Evolutionary conservation across 352 stramenopile species (phyloP), one percentile per base, ranked within the genome.

Genomic region (Phytophthora pini): DNA sequence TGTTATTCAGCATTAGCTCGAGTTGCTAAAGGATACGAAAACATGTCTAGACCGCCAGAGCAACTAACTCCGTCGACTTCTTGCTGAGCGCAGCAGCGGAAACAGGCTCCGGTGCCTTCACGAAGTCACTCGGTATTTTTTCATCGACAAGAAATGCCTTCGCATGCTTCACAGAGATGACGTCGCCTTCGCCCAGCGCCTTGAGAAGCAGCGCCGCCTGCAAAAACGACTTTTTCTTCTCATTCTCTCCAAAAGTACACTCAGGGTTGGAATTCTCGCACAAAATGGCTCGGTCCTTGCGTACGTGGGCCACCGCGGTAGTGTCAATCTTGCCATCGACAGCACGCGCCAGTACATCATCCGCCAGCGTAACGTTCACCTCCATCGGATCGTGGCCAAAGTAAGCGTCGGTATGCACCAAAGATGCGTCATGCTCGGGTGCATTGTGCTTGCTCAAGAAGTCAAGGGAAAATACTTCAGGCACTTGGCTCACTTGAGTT

Each of bases 341-440:
- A 27, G 60, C 68, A 36, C 60, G 65, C 12, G 56, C 53, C 4
- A 76, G 34, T 1, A 83, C 15, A 6, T 74, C 51, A 2, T 69
- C 29, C 10, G 70, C 61, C 22, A 83, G 57, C 41, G 56, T 68
- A 11, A 26, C 15, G 38, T 79, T 72, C 20, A 68, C 64, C 17
- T 46, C 46, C 57, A 68, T 71, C 22, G 75, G 58, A 29, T 81
- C 63, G 27, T 52, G 50, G n/a, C 68, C 65, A 40, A 70, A 74
- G 54, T 74, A 74, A 7, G 53, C 45, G 53, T 84, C 75, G 2
- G 41, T 50, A 49, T 67, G 75, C 4, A 65, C 60, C 9, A 84
- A 60, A 2, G 75, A 84, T 36, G 75, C 75, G 38, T 84, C 68
- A 44, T 80, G 75, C 46, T 84, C 72, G 20, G 70, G 61, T 55